Conservation (phyloP, 169 alveolate genomes). For the Ichthyophthirius multifiliis region DNA sequence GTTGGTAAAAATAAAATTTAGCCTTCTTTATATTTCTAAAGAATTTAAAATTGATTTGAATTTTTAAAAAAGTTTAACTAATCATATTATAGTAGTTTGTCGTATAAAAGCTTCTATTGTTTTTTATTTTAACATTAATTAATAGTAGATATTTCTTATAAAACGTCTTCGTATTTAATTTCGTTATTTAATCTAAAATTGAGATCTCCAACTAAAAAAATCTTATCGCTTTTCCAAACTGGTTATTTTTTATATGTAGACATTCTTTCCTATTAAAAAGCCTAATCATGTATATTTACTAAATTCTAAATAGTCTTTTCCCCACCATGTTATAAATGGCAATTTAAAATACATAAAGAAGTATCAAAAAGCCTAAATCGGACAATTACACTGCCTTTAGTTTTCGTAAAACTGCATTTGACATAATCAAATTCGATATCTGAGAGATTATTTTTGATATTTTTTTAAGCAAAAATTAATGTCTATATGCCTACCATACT, state of each 20-base stretch:
- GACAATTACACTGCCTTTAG: background rate
- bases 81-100: background rate
- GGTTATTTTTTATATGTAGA: background rate
- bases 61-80: background rate
- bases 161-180: background rate
- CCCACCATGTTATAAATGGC: too few species aligned
- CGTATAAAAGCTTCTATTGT: background rate
- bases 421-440: background rate
- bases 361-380: background rate
- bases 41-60: background rate
- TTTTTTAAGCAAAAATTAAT: background rate
- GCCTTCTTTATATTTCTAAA: constrained; percentile 70
- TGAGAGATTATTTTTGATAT: background rate
- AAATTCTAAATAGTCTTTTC: background rate
- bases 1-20: constrained; percentile 88
- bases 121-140: background rate
- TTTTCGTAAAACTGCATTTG: too few species aligned
- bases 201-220: background rate
- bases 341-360: background rate
- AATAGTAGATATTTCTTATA: background rate
- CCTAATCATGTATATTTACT: background rate
- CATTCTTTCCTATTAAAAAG: background rate
- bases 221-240: background rate
- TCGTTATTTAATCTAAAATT: background rate
- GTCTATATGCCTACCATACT: background rate